A percentile compares a stretch with the other conserved stretches of the same genome.
These are phyloP conservation scores for Trichophyton equinum DNA, from an alignment of 2,329 filamentous ascomycete species.

Conservation along the genomic window DNA sequence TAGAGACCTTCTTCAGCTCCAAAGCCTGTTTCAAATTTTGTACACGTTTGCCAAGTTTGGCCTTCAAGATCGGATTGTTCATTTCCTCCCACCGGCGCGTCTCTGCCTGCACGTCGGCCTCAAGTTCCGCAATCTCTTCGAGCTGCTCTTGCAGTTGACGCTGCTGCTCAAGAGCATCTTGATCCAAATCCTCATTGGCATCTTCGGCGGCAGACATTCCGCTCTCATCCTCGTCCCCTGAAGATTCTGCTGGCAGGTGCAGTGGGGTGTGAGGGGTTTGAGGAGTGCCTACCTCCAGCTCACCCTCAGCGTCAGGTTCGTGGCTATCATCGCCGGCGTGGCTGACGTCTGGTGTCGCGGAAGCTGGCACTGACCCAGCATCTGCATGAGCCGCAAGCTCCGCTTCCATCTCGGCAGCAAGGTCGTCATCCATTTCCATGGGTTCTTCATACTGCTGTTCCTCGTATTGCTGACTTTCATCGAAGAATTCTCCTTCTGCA, in stretches of 20 bases:
- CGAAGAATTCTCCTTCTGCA: conserved; percentile 37
- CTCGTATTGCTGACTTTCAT: conserved; percentile 17
- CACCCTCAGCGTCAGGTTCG: conserved; percentile 7
- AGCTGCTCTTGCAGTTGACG: conserved; percentile 33
- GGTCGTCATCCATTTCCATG: conserved; percentile 29
- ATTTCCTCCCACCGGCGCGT: conserved; percentile 30
- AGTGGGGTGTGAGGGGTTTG: conserved; percentile 23
- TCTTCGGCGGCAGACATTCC: conserved; percentile 24
- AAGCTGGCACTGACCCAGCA: conserved; percentile 16
- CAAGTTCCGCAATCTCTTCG: conserved; percentile 34
- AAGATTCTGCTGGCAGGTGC: conserved; percentile 27
- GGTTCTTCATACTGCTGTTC: conserved; percentile 18
- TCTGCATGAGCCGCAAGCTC: conserved; percentile 28
- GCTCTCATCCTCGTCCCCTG: conserved; percentile 29
- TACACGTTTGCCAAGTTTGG: conserved; percentile 34
- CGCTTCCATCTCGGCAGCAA: conserved; percentile 35
- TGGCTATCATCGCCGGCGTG: conserved; percentile 11
- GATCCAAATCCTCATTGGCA: conserved; percentile 28
- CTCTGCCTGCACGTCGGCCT: conserved; percentile 28
- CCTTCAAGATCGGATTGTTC: conserved; percentile 29
- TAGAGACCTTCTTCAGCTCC: conserved; percentile 32
- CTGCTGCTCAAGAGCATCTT: conserved; percentile 32
- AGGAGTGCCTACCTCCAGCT: conserved; percentile 20
- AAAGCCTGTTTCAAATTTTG: conserved; percentile 34
- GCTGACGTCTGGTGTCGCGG: conserved; percentile 16